These are phyloP conservation scores for Diaporthe caulivora DNA, from an alignment of 2,329 filamentous ascomycete genomes.

Conservation along the genomic window DNA sequence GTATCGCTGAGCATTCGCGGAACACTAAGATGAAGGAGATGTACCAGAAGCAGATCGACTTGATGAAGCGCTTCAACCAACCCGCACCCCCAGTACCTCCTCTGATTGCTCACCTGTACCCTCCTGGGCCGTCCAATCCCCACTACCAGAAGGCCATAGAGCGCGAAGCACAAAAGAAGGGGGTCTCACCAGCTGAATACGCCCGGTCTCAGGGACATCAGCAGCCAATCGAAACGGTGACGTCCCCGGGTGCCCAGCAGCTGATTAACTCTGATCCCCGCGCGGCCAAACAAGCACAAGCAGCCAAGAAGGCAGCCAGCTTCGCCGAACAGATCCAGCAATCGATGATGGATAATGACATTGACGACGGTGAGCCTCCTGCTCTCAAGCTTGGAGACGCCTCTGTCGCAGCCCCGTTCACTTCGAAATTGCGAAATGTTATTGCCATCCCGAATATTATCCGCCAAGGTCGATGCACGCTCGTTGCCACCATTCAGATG, in stretches of 20 bases:
- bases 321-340: constrained; percentile 89
- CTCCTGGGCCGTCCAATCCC: constrained; percentile 91
- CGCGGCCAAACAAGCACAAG: constrained; percentile 73
- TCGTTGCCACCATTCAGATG: constrained; percentile 99
- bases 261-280: constrained; percentile 66
- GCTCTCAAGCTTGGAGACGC: constrained; percentile 97
- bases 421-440: constrained; percentile 96
- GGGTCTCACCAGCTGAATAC: constrained; percentile 71
- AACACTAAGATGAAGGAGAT: constrained; percentile 99
- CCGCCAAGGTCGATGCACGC: constrained; percentile 94
- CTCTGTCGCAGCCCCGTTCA: constrained; percentile 96
- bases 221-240: constrained; percentile 72
- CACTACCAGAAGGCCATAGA: constrained; percentile 93
- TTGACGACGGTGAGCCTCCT: constrained; percentile 89
- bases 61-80: constrained; percentile 97
- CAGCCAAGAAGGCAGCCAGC: constrained; percentile 77
- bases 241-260: constrained; percentile 74
- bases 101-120: constrained; percentile 93
- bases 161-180: constrained; percentile 85
- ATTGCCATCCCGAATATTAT: constrained; percentile 98
- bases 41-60: constrained; percentile 92
- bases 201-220: constrained; percentile 63
- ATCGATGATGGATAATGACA: constrained; percentile 89
- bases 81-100: constrained; percentile 91
- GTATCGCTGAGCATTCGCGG: constrained; percentile 92